Base-by-base conservation (phyloP, 768 basidiomycete genomes). In the Calvatia gigantea region DNA sequence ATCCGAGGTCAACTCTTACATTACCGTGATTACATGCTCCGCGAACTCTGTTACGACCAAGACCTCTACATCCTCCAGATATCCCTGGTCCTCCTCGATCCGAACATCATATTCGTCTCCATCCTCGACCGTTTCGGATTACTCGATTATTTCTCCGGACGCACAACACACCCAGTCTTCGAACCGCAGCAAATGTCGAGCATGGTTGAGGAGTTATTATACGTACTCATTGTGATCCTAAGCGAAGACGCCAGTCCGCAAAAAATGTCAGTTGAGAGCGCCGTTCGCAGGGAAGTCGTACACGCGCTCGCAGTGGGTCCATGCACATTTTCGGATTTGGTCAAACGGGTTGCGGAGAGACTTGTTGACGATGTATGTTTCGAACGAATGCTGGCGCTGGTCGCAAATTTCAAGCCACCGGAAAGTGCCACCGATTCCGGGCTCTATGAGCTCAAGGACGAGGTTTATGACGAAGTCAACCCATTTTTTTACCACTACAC, bases 401-500 rank as follows among this genome's bases (percentile, higher is more conserved):
- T 98, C 11, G 87, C 95, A 7, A 82, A 79, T 58, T 96, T 95
- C 79, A 83, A 83, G 44, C 73, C 86, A 1, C 95, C 96, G 0
- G 91, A 91, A 64, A 80, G 81, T 0, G 83, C 83, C 1, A 75
- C 85, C 1, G 94, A 96, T 61, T 79, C 79, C 0, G 96, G 97
- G 0, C 72, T 83, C n/a, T 98, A 98, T 70, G 87, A 94, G 58
- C 82, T 98, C 51, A 89, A 86, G 67, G 84, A 92, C 43, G 89
- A 88, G 61, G 77, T 75, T 17, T 94, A 84, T 68, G 87, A 86
- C 58, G 90, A 97, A 60, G 89, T 98, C 60, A 90, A 98, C 63
- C 94, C 95, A 0, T 97, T 94, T 73, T 97, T 95, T 75, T 91
- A 89, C 65, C 95, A 98, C 66, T 98, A 97, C 68, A 88, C 91